Conservation (phyloP, 164 flowering plant species). For the Santalum album region DNA sequence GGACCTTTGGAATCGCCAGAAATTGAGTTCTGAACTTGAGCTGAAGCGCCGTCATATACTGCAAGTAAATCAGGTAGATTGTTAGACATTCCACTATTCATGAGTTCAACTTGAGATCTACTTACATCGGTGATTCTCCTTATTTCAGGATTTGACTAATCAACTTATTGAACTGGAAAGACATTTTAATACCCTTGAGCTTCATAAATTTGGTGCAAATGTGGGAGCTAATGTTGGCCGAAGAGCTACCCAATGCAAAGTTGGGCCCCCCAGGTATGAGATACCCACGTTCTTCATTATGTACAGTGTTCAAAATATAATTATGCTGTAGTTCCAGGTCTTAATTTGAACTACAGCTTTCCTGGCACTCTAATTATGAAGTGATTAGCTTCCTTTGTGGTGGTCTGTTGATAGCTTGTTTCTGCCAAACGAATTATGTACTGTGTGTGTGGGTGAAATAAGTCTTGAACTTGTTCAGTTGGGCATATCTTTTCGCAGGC, state of each 20-base stretch:
- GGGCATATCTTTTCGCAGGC: conserved; percentile 30
- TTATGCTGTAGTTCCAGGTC: not conserved
- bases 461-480: not conserved
- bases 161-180: conserved; percentile 74
- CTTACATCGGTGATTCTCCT: not conserved
- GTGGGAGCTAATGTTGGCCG: conserved; percentile 22
- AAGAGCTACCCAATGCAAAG: conserved; percentile 26
- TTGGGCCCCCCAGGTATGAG: conserved; percentile 56
- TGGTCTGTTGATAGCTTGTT: too few relatives aligned
- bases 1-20: conserved; percentile 82
- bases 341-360: too few relatives aligned
- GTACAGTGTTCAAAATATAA: not conserved
- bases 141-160: conserved; percentile 57
- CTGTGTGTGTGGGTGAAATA: too few relatives aligned
- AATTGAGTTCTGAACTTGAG: conserved; percentile 79
- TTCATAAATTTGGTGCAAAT: conserved; percentile 58
- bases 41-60: conserved; percentile 45
- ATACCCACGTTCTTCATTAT: not conserved
- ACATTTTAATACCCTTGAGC: conserved; percentile 81
- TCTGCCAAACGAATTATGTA: too few relatives aligned
- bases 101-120: not conserved
- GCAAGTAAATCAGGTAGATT: conserved; percentile 52
- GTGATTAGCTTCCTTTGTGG: too few relatives aligned
- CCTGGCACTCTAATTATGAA: too few relatives aligned
- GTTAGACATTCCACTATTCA: not conserved